Evolutionary conservation across 208 protist genomes (phyloP).

Genomic region (Acanthamoeba rhysodes): DNA sequence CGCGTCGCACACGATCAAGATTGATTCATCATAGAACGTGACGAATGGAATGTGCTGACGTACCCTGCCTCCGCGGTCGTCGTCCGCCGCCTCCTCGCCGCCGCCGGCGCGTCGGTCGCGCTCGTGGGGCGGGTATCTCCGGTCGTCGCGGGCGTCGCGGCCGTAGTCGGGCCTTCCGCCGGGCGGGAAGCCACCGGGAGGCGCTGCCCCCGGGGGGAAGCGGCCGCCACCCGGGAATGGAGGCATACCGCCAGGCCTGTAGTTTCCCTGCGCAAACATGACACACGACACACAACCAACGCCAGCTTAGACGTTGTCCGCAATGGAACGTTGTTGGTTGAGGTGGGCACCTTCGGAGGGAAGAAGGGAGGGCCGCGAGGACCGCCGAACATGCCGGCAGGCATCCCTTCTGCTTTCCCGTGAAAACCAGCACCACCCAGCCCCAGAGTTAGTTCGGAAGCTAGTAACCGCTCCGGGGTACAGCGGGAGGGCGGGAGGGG

Average conservation of each 20-base stretch:
- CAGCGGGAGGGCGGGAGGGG: not conserved
- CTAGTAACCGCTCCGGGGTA: too few species aligned
- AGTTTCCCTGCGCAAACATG: too few species aligned
- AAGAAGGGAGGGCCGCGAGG: not conserved
- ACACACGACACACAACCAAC: too few species aligned
- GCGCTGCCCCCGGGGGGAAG: not conserved
- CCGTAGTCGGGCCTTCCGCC: not conserved
- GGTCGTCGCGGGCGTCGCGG: not conserved
- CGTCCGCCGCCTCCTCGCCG: not conserved
- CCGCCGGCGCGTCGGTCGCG: not conserved
- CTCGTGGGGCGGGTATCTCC: not conserved
- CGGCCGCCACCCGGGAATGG: not conserved
- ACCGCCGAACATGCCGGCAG: not conserved
- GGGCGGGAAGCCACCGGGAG: not conserved
- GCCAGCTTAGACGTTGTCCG: too few species aligned
- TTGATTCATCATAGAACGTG: not conserved
- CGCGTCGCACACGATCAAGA: not conserved
- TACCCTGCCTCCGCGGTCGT: not conserved
- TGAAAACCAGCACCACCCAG: not conserved
- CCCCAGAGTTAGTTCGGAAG: not conserved
- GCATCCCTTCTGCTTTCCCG: not conserved
- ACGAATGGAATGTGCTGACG: not conserved
- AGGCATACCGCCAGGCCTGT: not conserved
- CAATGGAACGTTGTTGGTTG: too few species aligned
- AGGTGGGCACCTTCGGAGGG: constrained; percentile 22